A percentile compares a stretch with the other conserved stretches of the same genome.
Evolutionary conservation across 2,329 filamentous ascomycete species (phyloP).

Genomic region (Aschersonia sp.): DNA sequence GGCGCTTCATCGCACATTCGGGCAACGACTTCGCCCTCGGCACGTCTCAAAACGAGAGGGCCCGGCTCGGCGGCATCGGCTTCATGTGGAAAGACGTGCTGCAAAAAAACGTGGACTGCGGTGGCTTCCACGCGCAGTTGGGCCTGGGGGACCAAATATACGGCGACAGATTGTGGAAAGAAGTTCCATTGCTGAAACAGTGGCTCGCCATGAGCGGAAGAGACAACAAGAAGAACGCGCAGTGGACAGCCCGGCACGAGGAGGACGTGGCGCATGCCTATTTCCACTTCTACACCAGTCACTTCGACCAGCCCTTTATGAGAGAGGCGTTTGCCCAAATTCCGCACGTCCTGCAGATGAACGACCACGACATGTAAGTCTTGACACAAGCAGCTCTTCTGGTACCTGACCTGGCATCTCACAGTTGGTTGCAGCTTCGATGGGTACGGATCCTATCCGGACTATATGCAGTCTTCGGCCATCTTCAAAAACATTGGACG

Average conservation of each 20-base stretch:
- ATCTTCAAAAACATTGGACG: constrained; percentile 98
- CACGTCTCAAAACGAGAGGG: constrained; percentile 73
- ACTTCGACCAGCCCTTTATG: constrained; percentile 92
- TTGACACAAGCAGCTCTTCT: not conserved
- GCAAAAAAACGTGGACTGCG: constrained; percentile 92
- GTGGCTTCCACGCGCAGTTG: constrained; percentile 87
- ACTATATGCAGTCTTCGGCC: constrained; percentile 95
- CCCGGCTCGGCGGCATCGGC: constrained; percentile 73
- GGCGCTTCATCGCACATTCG: constrained; percentile 92
- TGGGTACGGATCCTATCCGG: constrained; percentile 90
- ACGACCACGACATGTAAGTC: constrained; percentile 95
- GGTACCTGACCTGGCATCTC: not conserved
- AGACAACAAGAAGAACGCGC: constrained; percentile 76
- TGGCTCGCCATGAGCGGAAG: constrained; percentile 90
- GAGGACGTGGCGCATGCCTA: constrained; percentile 93
- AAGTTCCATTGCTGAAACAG: constrained; percentile 83
- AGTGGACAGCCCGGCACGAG: constrained; percentile 89
- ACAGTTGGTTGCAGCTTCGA: constrained; percentile 53
- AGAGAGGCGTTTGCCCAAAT: constrained; percentile 96
- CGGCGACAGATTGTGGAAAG: constrained; percentile 89
- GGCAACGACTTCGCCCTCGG: constrained; percentile 90
- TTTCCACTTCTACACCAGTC: constrained; percentile 97
- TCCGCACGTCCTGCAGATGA: constrained; percentile 80
- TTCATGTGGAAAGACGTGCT: constrained; percentile 99
- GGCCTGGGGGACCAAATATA: constrained; percentile 92